Evolutionary conservation across 2,329 filamentous ascomycete species (phyloP).

Genomic region (Magnaporthiopsis rhizophila): DNA sequence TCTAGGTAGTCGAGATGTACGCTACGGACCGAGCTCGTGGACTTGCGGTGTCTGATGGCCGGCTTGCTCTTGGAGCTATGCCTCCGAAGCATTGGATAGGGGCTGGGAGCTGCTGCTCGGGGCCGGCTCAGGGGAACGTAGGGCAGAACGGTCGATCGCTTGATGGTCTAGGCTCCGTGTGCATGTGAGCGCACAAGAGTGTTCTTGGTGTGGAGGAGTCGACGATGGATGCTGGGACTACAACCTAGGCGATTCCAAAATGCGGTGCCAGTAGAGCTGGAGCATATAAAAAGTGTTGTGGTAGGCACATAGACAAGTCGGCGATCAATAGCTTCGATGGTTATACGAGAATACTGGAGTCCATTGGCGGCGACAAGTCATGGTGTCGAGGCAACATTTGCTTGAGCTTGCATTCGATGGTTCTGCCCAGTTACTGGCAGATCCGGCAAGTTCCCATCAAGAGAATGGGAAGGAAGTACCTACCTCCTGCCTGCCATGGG

Average conservation of each 20-base stretch:
- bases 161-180: not conserved
- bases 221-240: not conserved
- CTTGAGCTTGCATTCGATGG: not conserved
- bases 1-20: slow-evolving; percentile 40
- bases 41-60: slow-evolving; percentile 44
- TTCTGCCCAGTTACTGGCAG: not conserved
- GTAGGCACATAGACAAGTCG: not conserved
- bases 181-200: not conserved
- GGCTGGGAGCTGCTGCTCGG: no score
- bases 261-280: not conserved
- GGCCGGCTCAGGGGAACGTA: not conserved
- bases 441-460: not conserved
- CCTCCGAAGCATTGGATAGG: slow-evolving; percentile 36
- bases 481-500: no score
- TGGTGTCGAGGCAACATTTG: not conserved
- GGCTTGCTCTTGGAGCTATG: slow-evolving; percentile 37
- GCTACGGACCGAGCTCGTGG: slow-evolving; percentile 39
- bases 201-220: not conserved
- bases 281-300: not conserved
- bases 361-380: not conserved
- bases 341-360: not conserved
- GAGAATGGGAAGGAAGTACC: not conserved
- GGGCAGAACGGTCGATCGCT: not conserved
- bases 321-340: not conserved
- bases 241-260: not conserved